phyloP scores from a whole-genome alignment of 352 stramenopile species.

The Phytophthora macrochlamydospora region DNA sequence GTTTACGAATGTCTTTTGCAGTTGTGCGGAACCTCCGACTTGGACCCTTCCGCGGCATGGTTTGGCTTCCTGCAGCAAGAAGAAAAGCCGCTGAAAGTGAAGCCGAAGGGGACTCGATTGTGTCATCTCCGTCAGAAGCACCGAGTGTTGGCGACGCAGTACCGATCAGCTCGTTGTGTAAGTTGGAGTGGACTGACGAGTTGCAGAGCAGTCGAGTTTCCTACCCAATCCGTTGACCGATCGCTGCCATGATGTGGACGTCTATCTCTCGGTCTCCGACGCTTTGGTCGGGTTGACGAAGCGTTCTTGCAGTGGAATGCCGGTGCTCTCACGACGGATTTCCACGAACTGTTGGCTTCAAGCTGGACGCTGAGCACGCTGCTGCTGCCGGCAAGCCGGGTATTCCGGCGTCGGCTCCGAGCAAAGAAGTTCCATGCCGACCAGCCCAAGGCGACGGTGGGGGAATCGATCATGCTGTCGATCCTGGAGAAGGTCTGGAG shows the following conservation, averaged over 20 bases:
- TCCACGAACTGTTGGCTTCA: constrained; percentile 31
- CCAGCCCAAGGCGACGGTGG: constrained; percentile 21
- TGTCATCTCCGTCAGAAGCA: neutral
- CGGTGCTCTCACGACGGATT: constrained; percentile 16
- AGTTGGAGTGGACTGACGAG: constrained; percentile 63
- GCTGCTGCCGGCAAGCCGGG: constrained; percentile 16
- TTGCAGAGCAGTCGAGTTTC: constrained; percentile 41
- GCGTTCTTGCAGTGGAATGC: constrained; percentile 50
- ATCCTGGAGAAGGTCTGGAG: constrained; percentile 34
- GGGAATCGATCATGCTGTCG: constrained; percentile 35
- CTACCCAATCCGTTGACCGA: constrained; percentile 33
- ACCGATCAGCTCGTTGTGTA: constrained; percentile 23
- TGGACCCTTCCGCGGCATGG: constrained; percentile 37
- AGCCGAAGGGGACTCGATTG: constrained; percentile 2
- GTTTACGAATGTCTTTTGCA: constrained; percentile 14
- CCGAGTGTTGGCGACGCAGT: neutral
- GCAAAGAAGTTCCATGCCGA: constrained; percentile 45
- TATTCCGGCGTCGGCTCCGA: constrained; percentile 6
- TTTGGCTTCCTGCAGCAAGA: constrained; percentile 39
- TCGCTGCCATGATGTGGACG: constrained; percentile 41
- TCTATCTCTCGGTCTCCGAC: constrained; percentile 34
- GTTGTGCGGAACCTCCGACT: constrained; percentile 32
- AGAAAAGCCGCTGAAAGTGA: neutral
- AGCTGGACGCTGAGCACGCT: constrained; percentile 3
- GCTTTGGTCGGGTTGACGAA: constrained; percentile 38